These are phyloP conservation scores for Dendrobium officinale DNA, from an alignment of 106 monocot species.

Conservation along the genomic window DNA sequence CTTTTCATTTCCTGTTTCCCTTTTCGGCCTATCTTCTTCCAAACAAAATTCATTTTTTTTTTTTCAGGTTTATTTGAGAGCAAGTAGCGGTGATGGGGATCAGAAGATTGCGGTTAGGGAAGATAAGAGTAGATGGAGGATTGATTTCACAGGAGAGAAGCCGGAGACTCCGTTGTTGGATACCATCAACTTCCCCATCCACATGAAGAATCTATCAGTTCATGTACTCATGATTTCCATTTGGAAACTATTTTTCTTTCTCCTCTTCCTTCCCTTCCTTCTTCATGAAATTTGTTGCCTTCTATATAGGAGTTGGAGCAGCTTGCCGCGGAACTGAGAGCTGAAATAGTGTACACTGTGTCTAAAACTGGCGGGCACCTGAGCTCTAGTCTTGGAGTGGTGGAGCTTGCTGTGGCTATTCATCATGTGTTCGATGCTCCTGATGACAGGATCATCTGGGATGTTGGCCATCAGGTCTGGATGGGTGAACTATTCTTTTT, in stretches of 20 bases:
- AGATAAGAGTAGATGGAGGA: constrained; percentile 27
- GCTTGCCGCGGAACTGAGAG: constrained; percentile 60
- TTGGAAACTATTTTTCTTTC: background rate
- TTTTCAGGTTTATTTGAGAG: constrained; percentile 34
- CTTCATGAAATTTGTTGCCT: background rate
- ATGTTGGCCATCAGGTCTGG: constrained; percentile 83
- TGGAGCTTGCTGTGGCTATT: constrained; percentile 75
- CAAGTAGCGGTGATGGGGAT: constrained; percentile 17
- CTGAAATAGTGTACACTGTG: constrained; percentile 62
- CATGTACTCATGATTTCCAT: constrained; percentile 12
- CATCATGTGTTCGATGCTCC: constrained; percentile 84
- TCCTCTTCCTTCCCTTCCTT: background rate
- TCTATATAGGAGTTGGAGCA: constrained; percentile 62
- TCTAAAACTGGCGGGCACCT: constrained; percentile 77
- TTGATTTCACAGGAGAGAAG: constrained; percentile 66
- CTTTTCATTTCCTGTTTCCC: background rate
- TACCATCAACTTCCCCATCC: constrained; percentile 68
- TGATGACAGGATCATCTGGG: constrained; percentile 88
- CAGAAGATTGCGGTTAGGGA: constrained; percentile 24
- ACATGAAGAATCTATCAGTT: constrained; percentile 82
- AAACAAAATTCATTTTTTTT: background rate
- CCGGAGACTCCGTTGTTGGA: constrained; percentile 72
- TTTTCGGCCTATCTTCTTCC: background rate
- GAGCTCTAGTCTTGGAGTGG: constrained; percentile 78
- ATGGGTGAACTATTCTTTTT: background rate